Conservation (phyloP, 306 rosid species). For the Vigna radiata region DNA sequence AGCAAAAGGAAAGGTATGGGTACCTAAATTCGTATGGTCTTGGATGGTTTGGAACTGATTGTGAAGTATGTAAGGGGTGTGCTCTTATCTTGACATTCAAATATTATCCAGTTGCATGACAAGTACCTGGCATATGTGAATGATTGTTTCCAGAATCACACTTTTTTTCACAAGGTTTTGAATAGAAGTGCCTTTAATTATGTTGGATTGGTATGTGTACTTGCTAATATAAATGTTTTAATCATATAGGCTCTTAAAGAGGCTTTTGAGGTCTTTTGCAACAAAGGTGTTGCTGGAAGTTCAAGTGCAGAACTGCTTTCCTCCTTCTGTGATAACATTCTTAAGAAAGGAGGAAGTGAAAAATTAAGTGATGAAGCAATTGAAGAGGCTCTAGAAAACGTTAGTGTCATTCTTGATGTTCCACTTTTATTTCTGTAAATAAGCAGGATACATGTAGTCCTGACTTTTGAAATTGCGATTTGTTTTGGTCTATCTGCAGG, state of each 20-base stretch:
- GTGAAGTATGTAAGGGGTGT: no score
- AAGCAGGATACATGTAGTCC: neutral
- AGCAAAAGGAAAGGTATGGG: no score
- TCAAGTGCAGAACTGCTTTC: no score
- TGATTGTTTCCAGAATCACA: slow-evolving; percentile 86
- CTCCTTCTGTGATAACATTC: no score
- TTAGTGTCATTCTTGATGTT: slow-evolving; percentile 41
- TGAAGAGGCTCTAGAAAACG: slow-evolving; percentile 44
- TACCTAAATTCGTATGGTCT: no score
- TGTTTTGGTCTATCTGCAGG: slow-evolving; percentile 54
- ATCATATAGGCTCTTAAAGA: slow-evolving; percentile 58
- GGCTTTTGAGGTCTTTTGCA: no score
- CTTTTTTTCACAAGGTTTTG: slow-evolving; percentile 91
- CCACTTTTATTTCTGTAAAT: neutral
- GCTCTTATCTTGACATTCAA: no score
- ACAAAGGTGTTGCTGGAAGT: no score
- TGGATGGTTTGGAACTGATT: no score
- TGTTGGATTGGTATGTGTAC: slow-evolving; percentile 18
- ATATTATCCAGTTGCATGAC: slow-evolving; percentile 56
- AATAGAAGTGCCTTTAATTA: slow-evolving; percentile 24
- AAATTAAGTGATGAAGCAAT: no score
- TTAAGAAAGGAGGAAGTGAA: no score
- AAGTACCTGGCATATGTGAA: slow-evolving; percentile 86
- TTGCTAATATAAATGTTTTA: slow-evolving; percentile 37
- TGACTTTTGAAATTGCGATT: slow-evolving; percentile 32